Conservation (phyloP, 768 basidiomycete genomes). For the Tubosaeta brunneosetosa region DNA sequence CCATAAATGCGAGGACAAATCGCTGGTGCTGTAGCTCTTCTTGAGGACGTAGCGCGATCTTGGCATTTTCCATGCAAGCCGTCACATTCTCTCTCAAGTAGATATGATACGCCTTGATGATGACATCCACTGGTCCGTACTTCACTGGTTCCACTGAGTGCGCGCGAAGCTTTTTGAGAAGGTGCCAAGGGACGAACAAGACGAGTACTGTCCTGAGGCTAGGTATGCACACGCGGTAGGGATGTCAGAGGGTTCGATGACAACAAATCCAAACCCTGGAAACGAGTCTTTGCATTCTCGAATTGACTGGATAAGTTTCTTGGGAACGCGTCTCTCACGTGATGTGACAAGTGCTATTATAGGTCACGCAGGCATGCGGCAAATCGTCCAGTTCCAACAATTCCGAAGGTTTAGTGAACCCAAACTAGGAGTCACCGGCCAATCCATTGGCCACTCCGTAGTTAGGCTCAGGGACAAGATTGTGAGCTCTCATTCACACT, state of each 20-base stretch:
- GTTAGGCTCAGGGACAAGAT: too few species aligned
- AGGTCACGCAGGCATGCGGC: too few species aligned
- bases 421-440: too few species aligned
- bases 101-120: conserved; percentile 27
- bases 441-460: too few species aligned
- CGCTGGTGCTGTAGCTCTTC: conserved; percentile 12
- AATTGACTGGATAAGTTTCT: conserved; percentile 22
- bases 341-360: too few species aligned
- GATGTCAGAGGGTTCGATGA: conserved; percentile 20
- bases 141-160: too few species aligned
- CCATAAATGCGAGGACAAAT: too few species aligned
- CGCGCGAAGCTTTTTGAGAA: conserved; percentile 12
- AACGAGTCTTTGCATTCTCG: conserved; percentile 20
- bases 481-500: too few species aligned
- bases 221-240: conserved; percentile 30
- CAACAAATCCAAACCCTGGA: conserved; percentile 26
- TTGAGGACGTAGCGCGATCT: conserved; percentile 23
- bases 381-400: too few species aligned
- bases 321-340: too few species aligned
- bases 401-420: too few species aligned
- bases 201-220: conserved; percentile 30
- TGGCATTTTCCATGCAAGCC: conserved; percentile 34
- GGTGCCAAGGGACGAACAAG: background rate
- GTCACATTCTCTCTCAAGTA: conserved; percentile 12
- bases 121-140: too few species aligned